These are phyloP conservation scores for Sclerotinia spermophila DNA, from an alignment of 2,329 filamentous ascomycete genomes.

Conservation along the genomic window DNA sequence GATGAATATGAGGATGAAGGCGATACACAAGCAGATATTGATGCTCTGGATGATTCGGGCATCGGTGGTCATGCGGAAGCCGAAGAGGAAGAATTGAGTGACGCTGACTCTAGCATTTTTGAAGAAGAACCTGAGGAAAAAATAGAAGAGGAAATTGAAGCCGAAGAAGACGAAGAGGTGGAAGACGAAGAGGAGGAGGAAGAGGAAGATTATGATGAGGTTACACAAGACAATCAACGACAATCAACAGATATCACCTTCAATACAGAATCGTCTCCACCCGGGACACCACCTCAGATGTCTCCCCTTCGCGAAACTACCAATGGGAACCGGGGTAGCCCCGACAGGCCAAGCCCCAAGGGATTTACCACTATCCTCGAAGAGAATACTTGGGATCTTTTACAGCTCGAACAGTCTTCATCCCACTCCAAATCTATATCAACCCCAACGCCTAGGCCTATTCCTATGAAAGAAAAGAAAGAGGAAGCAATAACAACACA, in stretches of 20 bases:
- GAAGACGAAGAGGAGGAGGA: constrained; percentile 33
- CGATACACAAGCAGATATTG: constrained; percentile 37
- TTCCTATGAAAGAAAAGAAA: constrained; percentile 18
- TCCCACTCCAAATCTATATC: constrained; percentile 36
- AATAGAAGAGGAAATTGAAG: constrained; percentile 27
- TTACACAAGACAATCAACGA: constrained; percentile 30
- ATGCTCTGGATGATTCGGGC: constrained; percentile 36
- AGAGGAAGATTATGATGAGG: constrained; percentile 32
- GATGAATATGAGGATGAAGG: constrained; percentile 30
- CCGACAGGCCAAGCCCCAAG: constrained; percentile 35
- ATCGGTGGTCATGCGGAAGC: constrained; percentile 25
- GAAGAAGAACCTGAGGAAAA: constrained; percentile 45
- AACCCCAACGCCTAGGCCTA: constrained; percentile 27
- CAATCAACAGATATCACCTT: constrained; percentile 29
- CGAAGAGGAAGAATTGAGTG: constrained; percentile 27
- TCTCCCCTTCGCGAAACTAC: constrained; percentile 45
- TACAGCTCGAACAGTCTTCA: constrained; percentile 38
- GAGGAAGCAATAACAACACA: background rate
- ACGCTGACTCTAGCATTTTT: constrained; percentile 42
- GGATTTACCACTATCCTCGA: constrained; percentile 48
- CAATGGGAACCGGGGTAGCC: constrained; percentile 28
- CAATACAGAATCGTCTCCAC: constrained; percentile 30
- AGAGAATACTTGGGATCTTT: constrained; percentile 46
- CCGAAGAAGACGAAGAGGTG: constrained; percentile 44
- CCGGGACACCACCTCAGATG: constrained; percentile 35